phyloP scores from a whole-genome alignment of 106 monocot species.

The Dioscorea dumetorum region DNA sequence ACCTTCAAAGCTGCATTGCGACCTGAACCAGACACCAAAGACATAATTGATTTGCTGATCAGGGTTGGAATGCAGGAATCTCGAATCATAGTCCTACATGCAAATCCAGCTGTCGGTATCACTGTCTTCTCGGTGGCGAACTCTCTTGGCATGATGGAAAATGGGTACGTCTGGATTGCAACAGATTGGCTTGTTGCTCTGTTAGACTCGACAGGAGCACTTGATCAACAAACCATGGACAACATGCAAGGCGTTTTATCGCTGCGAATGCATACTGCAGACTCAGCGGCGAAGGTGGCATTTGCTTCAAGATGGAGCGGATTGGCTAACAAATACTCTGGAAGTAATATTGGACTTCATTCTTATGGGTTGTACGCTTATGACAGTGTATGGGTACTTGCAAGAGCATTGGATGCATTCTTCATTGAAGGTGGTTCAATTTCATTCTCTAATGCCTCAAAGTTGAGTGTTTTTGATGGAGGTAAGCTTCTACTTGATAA shows the following conservation, averaged over 20 bases:
- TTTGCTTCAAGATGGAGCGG: constrained; percentile 49
- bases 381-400: constrained; percentile 72
- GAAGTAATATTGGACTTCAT: constrained; percentile 28
- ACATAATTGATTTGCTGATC: constrained; percentile 31
- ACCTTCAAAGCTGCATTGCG: constrained; percentile 40
- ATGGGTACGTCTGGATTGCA: constrained; percentile 85
- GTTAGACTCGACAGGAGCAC: constrained; percentile 40
- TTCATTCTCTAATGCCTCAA: constrained; percentile 65
- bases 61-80: constrained; percentile 42
- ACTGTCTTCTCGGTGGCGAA: constrained; percentile 50
- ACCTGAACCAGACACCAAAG: constrained; percentile 17
- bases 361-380: constrained; percentile 78
- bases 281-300: constrained; percentile 35
- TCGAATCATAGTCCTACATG: constrained; percentile 41
- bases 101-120: constrained; percentile 30
- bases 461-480: constrained; percentile 8
- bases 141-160: constrained; percentile 57
- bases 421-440: constrained; percentile 56
- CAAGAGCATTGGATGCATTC: constrained; percentile 58
- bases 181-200: constrained; percentile 75
- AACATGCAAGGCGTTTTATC: constrained; percentile 68
- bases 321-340: constrained; percentile 25
- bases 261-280: constrained; percentile 51
- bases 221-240: constrained; percentile 32
- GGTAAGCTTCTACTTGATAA: constrained; percentile 18